Evolutionary conservation across 148 eudicot species (phyloP), one percentile per base, ranked within the genome.

Genomic region (Cornus kousa): DNA sequence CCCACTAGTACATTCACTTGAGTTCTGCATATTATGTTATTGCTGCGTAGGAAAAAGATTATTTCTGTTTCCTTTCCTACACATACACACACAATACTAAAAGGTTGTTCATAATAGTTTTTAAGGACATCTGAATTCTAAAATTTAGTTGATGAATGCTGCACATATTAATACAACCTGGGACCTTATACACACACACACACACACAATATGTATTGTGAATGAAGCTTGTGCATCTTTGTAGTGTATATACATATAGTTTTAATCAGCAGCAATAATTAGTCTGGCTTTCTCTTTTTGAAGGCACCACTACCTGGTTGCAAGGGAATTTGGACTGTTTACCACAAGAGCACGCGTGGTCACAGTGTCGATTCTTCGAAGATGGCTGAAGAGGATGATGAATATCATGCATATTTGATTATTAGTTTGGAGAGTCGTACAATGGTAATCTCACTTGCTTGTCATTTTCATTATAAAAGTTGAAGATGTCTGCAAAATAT

Each of bases 251-350:
- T n/a, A 48, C 65, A 14, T 10, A 23, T 31, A 35, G 24, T 71
- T 48, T 50, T 76, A 71, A 43, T 80, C 37, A 20, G 66, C 71
- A 31, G 65, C 64, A 71, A 40, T 31, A 64, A 19, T 37, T 46
- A 50, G 31, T 69, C 31, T 37, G 7, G 28, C 22, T 60, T 35
- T 64, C 28, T 74, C 24, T 46, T 35, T 75, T 77, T 69, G 79
- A 77, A 96, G 99, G 99, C 90, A 78, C 87, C 90, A 74, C 76
- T 96, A 43, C 95, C 94, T 24, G 99, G 95, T 76, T 92, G 97
- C 82, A 94, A 87, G 81, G 99, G 98, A 73, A 91, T 94, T 75
- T 96, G 99, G 99, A 94, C 99, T 68, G 99, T 96, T 78, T 96
- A 96, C 83, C 98, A 96, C 86, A 96, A 96, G 82, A 96, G 88